These are phyloP conservation scores for sunflower (Helianthus annuus) DNA, from an alignment of 129 eudicot genomes.

Conservation along the genomic window HanXRQr2.0-SUNRISE NC_035436.2:100652159-100652658, in stretches of 20 bases:
- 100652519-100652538: not conserved
- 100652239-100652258: conserved; percentile 26
- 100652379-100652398: conserved; percentile 92
- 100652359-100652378: conserved; percentile 94
- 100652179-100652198: conserved; percentile 80
- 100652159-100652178: conserved; percentile 94
- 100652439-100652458: conserved; percentile 1
- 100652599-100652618: too few species aligned
- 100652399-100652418: conserved; percentile 96
- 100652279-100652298: conserved; percentile 92
- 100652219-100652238: not conserved
- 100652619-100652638: too few species aligned
- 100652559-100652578: not conserved
- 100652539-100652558: not conserved
- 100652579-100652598: not conserved
- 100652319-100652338: conserved; percentile 71
- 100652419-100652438: not conserved
- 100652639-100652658: not conserved
- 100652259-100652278: conserved; percentile 92
- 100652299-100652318: conserved; percentile 80
- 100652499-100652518: not conserved
- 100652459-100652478: conserved; percentile 7
- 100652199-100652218: conserved; percentile 8
- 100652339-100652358: conserved; percentile 99
- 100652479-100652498: conserved; percentile 6